These are phyloP conservation scores for Hypoxylon rickii DNA, from an alignment of 495 filamentous ascomycete species.

Conservation along the genomic window DNA sequence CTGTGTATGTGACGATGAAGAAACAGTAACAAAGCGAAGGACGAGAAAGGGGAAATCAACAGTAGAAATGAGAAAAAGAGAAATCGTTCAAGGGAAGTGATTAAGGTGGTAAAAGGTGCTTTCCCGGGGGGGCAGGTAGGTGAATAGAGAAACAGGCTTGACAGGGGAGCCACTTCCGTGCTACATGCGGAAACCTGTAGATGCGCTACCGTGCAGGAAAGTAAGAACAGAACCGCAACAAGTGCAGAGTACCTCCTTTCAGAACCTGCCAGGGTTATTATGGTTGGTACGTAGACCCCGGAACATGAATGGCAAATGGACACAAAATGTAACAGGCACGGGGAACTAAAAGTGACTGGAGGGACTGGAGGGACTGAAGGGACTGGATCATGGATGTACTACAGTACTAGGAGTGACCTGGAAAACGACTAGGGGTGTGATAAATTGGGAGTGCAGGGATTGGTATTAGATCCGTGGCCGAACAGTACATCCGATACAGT, in stretches of 20 bases:
- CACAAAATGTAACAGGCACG: conserved; percentile 26
- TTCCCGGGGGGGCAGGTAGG: background rate
- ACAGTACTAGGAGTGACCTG: no score
- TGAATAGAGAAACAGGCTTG: conserved; percentile 29
- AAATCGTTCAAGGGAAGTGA: conserved; percentile 22
- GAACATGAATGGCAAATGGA: conserved; percentile 25
- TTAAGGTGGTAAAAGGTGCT: conserved; percentile 16
- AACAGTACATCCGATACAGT: conserved; percentile 22
- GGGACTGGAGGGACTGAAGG: no score
- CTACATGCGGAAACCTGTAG: conserved; percentile 32
- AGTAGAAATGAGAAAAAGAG: conserved; percentile 30
- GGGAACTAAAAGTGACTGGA: no score
- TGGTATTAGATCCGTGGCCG: conserved; percentile 33
- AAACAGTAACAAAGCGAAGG: conserved; percentile 31
- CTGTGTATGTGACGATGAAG: conserved; percentile 9
- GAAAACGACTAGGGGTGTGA: conserved; percentile 23
- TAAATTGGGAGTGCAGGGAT: conserved; percentile 35
- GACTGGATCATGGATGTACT: no score
- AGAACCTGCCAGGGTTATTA: no score
- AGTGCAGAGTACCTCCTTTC: no score
- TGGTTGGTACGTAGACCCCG: conserved; percentile 17
- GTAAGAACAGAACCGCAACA: no score
- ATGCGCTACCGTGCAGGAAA: conserved; percentile 5
- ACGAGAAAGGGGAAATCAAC: conserved; percentile 28
- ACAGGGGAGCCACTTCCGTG: conserved; percentile 29